Evolutionary conservation across 2,329 filamentous ascomycete genomes (phyloP), one percentile per base, ranked within the genome.

Genomic region (Penicillium hesseltinei): DNA sequence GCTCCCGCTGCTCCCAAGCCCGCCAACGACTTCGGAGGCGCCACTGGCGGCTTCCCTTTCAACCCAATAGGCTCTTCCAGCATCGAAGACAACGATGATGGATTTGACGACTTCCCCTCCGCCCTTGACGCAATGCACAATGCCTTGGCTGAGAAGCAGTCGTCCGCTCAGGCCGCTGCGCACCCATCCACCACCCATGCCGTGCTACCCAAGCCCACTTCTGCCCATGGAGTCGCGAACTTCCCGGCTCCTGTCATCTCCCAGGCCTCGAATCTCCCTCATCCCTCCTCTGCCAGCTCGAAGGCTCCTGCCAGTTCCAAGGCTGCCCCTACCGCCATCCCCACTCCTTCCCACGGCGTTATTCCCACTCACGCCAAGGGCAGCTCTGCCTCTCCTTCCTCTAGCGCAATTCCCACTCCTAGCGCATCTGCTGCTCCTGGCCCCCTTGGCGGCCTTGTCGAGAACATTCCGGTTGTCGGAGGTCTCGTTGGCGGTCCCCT

Each of bases 121-220:
- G 62, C 61, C 8, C 56, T 64, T 56, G 57, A 56, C 3, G 65
- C 57, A 6, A 52, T 63, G 59, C 13, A 59, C 13, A 40, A 57
- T 17, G 63, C 57, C 6, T 27, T 63, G 25, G 21, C 29, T 9
- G 56, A 50, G 6, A 42, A 60, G 27, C 42, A 60, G 19, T 27
- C 48, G 2, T 44, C 54, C 31, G 31, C 31, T 33, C 6, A 50
- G 40, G 5, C 46, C 13, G n/a, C 31, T 25, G 21, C 23, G 15
- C 25, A 9, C 10, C 2, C 21, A 39, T 29, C 19, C 19, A 10
- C 33, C 38, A 25, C 43, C 31, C 51, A 51, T 46, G 3, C 33
- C 10, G 19, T 25, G 11, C 4, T 46, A 2, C 7, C 25, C 42
- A 44, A 27, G 21, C 21, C 44, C 29, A 33, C 21, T 19, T 17